A percentile compares a stretch with the other conserved stretches of the same genome.
These are phyloP conservation scores for Agrostemma githago DNA, from an alignment of 148 eudicot genomes.

Conservation along the genomic window DNA sequence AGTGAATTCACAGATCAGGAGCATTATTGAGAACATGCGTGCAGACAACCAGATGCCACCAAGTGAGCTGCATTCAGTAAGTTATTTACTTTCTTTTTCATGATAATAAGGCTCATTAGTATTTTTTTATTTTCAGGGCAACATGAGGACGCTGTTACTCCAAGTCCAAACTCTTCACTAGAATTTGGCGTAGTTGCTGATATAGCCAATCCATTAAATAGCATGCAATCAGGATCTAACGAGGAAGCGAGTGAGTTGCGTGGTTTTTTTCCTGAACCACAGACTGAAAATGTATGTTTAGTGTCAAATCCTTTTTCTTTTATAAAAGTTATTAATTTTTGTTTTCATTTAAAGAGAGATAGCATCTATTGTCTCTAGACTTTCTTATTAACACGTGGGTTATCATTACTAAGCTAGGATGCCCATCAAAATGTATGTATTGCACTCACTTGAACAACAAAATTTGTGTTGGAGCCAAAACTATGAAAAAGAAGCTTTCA, in stretches of 20 bases:
- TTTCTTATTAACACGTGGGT: too few species aligned
- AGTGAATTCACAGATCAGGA: conserved; percentile 48
- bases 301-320: neutral
- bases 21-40: conserved; percentile 34
- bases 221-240: conserved; percentile 15
- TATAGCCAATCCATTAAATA: conserved; percentile 15
- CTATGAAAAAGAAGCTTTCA: neutral
- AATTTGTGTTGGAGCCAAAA: neutral
- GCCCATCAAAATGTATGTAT: neutral
- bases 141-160: conserved; percentile 31
- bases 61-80: conserved; percentile 27
- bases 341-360: too few species aligned
- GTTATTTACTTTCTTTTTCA: neutral
- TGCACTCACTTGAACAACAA: neutral
- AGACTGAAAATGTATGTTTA: conserved; percentile 36
- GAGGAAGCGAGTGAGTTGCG: conserved; percentile 24
- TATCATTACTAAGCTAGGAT: neutral
- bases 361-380: too few species aligned
- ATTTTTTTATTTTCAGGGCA: conserved; percentile 35
- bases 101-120: neutral
- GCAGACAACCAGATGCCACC: conserved; percentile 39
- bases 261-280: conserved; percentile 19
- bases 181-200: conserved; percentile 30
- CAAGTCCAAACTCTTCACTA: conserved; percentile 37
- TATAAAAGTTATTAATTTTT: neutral